Evolutionary conservation across 2,329 filamentous ascomycete species (phyloP).

Genomic region (Graphiopsis chlorocephala): DNA sequence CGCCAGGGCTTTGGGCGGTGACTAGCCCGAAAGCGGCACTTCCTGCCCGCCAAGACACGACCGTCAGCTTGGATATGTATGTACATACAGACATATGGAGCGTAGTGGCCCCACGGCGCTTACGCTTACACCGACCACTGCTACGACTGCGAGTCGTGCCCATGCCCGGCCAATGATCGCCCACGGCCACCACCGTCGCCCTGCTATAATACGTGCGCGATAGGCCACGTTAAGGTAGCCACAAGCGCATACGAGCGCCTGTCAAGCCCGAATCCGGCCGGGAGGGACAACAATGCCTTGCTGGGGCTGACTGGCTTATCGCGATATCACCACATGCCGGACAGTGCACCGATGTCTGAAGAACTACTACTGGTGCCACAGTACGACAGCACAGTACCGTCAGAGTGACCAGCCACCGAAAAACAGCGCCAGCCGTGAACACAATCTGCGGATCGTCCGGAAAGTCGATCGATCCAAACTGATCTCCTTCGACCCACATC

Average conservation of each 20-base stretch:
- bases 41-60: not conserved
- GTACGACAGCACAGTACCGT: not conserved
- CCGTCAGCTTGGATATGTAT: not conserved
- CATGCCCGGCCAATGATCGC: not conserved
- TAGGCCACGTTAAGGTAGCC: not conserved
- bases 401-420: not conserved
- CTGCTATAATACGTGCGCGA: not conserved
- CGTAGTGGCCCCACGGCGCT: not conserved
- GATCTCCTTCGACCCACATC: not conserved
- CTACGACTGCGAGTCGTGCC: not conserved
- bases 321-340: not conserved
- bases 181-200: not conserved
- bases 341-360: not conserved
- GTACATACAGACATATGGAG: not conserved
- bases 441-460: not conserved
- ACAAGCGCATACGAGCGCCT: not conserved
- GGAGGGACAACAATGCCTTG: not conserved
- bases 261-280: not conserved
- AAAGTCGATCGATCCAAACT: not conserved
- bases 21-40: not conserved
- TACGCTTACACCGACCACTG: not conserved
- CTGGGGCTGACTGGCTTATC: not conserved
- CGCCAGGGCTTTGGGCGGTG: not conserved
- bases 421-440: not conserved
- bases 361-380: not conserved